These are phyloP conservation scores for Botrytis hyacinthi DNA, from an alignment of 2,329 filamentous ascomycete genomes.

Conservation along the genomic window DNA sequence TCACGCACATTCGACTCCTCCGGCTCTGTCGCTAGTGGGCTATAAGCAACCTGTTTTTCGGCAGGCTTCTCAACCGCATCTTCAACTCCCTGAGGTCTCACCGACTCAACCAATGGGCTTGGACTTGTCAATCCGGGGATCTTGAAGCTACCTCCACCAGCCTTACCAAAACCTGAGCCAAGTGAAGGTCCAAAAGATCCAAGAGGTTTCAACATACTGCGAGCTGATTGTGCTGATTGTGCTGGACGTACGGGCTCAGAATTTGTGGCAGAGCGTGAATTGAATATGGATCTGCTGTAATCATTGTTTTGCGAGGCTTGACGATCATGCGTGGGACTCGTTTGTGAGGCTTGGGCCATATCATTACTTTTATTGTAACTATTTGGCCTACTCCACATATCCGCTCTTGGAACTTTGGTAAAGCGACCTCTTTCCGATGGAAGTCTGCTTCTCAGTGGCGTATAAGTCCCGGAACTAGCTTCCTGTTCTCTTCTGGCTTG, in stretches of 20 bases:
- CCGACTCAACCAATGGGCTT: background rate
- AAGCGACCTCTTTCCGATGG: slow-evolving; percentile 3
- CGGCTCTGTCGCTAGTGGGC: background rate
- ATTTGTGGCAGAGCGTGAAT: background rate
- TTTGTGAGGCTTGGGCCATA: background rate
- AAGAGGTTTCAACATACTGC: background rate
- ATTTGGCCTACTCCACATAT: slow-evolving; percentile 15
- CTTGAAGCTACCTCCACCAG: background rate
- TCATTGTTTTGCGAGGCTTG: background rate
- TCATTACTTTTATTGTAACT: background rate
- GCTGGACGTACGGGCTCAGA: background rate
- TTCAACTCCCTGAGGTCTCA: background rate
- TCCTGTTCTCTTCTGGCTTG: slow-evolving; percentile 34
- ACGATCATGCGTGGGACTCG: background rate
- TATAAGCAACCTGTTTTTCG: background rate
- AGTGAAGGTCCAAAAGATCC: background rate
- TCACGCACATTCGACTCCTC: background rate
- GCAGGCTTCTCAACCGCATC: background rate
- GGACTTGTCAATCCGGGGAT: background rate
- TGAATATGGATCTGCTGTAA: background rate
- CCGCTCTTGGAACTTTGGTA: background rate
- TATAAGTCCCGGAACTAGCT: slow-evolving; percentile 30
- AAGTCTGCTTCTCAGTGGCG: slow-evolving; percentile 25
- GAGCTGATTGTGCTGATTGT: background rate
- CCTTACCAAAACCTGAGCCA: slow-evolving; percentile 1